Evolutionary conservation across 371 early-diverging fungal species (phyloP), one percentile per base, ranked within the genome.

Genomic region (Actinomortierella wolfii): DNA sequence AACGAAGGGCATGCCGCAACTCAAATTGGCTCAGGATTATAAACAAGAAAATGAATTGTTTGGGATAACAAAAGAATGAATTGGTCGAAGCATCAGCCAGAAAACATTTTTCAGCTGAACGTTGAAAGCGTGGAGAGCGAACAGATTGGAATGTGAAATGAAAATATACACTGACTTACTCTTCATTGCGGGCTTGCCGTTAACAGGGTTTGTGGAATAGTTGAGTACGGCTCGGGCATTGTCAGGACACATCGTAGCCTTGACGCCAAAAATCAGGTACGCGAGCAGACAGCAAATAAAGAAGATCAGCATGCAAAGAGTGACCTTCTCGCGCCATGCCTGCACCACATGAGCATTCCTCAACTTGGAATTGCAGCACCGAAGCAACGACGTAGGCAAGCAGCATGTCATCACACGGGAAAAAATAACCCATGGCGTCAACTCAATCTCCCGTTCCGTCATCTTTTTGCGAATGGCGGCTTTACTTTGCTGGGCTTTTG

Each of bases 291-390:
- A 77, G 60, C 88, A 89, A 26, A 89, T 66, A 11, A 87, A 53
- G 0, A 81, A 24, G 29, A 92, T 91, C 59, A 91, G 78, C 53
- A 85, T 78, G 56, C 87, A 86, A n/a, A 92, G 78, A 0, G 91
- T 86, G 48, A 88, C 83, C 62, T 89, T 89, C 76, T 89, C 89
- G 67, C 89, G 75, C 89, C 89, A 89, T 28, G 89, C 89, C 64
- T 86, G 86, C 48, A 83, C 79, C 47, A 79, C 81, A 66, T 80
- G 74, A 24, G 76, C 65, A 51, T 81, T 69, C 1, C 71, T 67
- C 41, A 67, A 64, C 58, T 59, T 60, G 15, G 56, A n/a, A 45
- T 67, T 66, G 28, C 83, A 82, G 20, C 78, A 69, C 28, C 80
- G 78, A 2, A 86, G 61, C 50, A 81, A 73, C 66, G 79, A 78